A percentile compares a stretch with the other conserved stretches of the same genome.
Conservation (phyloP, 257 asterid species). For the Solanum microdontum region DNA sequence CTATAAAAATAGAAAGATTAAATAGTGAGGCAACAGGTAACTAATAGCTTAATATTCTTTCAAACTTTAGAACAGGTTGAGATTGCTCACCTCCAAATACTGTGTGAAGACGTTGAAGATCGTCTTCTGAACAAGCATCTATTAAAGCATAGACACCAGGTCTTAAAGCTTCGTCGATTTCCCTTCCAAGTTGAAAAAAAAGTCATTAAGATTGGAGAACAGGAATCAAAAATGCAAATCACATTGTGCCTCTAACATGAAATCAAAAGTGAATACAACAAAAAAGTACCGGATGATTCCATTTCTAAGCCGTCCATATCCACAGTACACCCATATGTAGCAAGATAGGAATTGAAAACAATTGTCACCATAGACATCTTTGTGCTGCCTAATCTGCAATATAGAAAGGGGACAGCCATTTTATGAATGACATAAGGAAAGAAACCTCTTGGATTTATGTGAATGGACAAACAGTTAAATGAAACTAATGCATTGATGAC, state of each 20-base stretch:
- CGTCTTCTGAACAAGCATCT: constrained; percentile 69
- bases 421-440: background rate
- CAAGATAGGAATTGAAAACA: constrained; percentile 55
- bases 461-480: background rate
- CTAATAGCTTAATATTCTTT: background rate
- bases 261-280: constrained; percentile 1
- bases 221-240: background rate
- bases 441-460: background rate
- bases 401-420: background rate
- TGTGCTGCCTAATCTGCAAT: constrained; percentile 72
- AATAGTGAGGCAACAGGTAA: background rate
- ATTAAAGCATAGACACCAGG: constrained; percentile 78
- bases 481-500: background rate
- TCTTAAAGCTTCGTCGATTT: constrained; percentile 72
- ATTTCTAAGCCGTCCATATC: constrained; percentile 56
- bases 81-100: constrained; percentile 61
- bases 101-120: constrained; percentile 79
- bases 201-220: background rate
- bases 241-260: background rate
- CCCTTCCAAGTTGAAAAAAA: constrained; percentile 30
- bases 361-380: constrained; percentile 48
- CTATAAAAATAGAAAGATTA: constrained; percentile 20
- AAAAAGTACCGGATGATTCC: constrained; percentile 63
- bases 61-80: background rate
- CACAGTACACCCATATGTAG: constrained; percentile 77